Evolutionary conservation across 257 asterid species (phyloP).

Genomic region (Gynochthodes officinalis): DNA sequence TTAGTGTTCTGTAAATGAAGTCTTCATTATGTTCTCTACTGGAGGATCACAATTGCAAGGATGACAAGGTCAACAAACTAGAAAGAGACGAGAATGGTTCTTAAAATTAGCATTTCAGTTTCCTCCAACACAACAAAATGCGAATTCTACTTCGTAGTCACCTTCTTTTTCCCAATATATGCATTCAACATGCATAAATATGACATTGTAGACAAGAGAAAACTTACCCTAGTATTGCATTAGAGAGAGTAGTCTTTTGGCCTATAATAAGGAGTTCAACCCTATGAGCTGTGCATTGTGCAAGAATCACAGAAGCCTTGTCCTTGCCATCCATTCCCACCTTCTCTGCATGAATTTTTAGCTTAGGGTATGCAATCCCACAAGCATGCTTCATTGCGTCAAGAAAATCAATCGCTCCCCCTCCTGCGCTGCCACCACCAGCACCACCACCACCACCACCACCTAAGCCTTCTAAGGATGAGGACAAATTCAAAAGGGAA

Average conservation of each 20-base stretch:
- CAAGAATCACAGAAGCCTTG: conserved; percentile 53
- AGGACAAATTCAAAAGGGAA: too few species aligned
- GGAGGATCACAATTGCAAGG: too few species aligned
- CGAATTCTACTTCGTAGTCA: neutral
- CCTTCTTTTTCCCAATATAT: neutral
- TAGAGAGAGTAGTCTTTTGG: conserved; percentile 51
- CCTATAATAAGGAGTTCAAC: conserved; percentile 61
- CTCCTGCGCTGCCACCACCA: conserved; percentile 29
- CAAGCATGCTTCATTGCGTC: conserved; percentile 62
- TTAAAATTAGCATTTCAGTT: too few species aligned
- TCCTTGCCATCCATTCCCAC: conserved; percentile 61
- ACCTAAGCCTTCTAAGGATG: neutral
- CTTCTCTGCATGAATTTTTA: conserved; percentile 43
- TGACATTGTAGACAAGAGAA: neutral
- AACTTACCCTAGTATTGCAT: conserved; percentile 61
- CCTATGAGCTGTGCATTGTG: conserved; percentile 32
- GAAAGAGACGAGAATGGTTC: too few species aligned
- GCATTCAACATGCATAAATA: neutral
- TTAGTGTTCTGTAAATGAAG: too few species aligned
- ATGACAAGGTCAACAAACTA: too few species aligned
- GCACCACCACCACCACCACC: neutral
- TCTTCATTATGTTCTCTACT: too few species aligned
- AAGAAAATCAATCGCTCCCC: conserved; percentile 23
- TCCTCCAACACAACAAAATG: too few species aligned
- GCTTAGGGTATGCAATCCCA: conserved; percentile 31